A percentile compares a stretch with the other conserved stretches of the same genome.
Conservation (phyloP, 73 alveolate genomes). For the Paramecium primaurelia region DNA sequence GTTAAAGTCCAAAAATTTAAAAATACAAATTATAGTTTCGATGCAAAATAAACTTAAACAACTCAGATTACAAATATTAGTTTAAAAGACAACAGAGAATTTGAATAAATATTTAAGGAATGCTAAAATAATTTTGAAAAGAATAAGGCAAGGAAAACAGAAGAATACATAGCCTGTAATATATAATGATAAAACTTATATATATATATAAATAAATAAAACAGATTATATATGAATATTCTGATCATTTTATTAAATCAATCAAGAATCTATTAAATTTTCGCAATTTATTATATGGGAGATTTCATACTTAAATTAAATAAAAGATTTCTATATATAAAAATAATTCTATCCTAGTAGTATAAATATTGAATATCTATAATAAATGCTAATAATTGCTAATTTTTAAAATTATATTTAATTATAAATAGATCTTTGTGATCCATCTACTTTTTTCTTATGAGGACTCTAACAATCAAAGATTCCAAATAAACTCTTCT, state of each 20-base stretch:
- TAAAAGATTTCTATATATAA: too few species aligned
- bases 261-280: too few species aligned
- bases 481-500: slow-evolving; percentile 27
- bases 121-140: background rate
- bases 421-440: background rate
- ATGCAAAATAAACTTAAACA: background rate
- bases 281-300: too few species aligned
- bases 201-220: background rate
- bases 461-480: background rate
- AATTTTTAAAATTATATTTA: background rate
- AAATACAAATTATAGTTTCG: background rate
- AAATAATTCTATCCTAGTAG: too few species aligned
- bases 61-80: background rate
- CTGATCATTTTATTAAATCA: too few species aligned
- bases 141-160: background rate
- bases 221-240: too few species aligned
- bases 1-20: background rate
- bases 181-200: background rate
- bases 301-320: too few species aligned
- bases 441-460: background rate
- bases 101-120: background rate
- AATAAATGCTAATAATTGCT: too few species aligned
- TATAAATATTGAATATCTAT: too few species aligned
- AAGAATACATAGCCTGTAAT: background rate
- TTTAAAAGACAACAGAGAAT: background rate